A percentile compares a stretch with the other conserved stretches of the same genome.
Conservation (phyloP, 345 rosid species). For the Syzygium jambos region DNA sequence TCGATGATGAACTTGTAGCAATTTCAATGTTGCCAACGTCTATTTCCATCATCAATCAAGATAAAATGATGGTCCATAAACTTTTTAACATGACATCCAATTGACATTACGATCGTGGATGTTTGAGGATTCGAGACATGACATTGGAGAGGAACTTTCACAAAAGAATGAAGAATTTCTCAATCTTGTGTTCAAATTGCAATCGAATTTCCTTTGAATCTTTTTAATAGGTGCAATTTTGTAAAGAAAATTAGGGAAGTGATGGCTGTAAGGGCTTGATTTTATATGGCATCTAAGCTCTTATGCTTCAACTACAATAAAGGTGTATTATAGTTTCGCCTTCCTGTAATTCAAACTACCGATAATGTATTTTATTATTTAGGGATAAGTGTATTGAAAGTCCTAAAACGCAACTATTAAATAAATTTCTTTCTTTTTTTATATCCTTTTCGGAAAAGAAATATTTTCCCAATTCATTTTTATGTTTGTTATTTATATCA, state of each 20-base stretch:
- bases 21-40: neutral
- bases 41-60: neutral
- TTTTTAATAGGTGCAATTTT: neutral
- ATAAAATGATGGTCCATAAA: neutral
- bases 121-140: neutral
- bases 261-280: neutral
- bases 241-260: neutral
- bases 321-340: neutral
- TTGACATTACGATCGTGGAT: neutral
- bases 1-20: neutral
- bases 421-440: neutral
- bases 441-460: accelerated
- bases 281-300: neutral
- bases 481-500: neutral
- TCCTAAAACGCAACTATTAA: neutral
- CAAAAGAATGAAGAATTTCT: neutral
- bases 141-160: neutral
- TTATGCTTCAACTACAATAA: neutral
- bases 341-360: too few relatives aligned
- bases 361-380: too few relatives aligned
- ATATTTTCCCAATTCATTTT: neutral
- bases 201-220: neutral
- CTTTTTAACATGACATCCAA: neutral
- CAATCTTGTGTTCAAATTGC: neutral
- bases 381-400: too few relatives aligned